Evolutionary conservation across 306 rosid species (phyloP).

Genomic region (Gastrolobium villosum): DNA sequence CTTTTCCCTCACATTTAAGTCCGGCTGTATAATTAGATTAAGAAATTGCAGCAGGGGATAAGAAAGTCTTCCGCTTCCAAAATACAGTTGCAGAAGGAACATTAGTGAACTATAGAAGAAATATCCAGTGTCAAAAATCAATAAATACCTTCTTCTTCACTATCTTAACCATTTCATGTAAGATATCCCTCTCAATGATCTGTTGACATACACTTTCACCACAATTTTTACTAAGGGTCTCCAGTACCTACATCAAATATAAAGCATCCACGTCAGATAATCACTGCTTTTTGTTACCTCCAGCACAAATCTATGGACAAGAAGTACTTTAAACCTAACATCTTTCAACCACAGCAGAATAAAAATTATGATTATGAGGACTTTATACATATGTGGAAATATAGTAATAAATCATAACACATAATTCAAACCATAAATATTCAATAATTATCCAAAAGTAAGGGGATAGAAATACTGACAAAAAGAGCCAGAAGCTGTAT

Average conservation of each 20-base stretch:
- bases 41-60: slow-evolving; percentile 41
- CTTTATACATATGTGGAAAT: background rate
- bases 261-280: slow-evolving; percentile 42
- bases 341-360: slow-evolving; percentile 35
- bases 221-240: slow-evolving; percentile 94
- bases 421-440: slow-evolving; percentile 21
- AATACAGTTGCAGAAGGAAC: slow-evolving; percentile 19
- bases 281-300: slow-evolving; percentile 23
- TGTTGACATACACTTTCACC: slow-evolving; percentile 89
- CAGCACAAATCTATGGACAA: slow-evolving; percentile 17
- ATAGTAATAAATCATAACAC: background rate
- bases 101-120: slow-evolving; percentile 41
- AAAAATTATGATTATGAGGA: slow-evolving; percentile 4
- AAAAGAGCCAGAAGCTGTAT: slow-evolving; percentile 92
- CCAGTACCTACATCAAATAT: slow-evolving; percentile 75
- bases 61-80: slow-evolving; percentile 40
- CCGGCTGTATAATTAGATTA: slow-evolving; percentile 79
- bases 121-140: slow-evolving; percentile 30
- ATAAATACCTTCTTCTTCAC: slow-evolving; percentile 91
- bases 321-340: slow-evolving; percentile 14
- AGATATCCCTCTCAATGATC: slow-evolving; percentile 88
- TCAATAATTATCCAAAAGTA: slow-evolving; percentile 38
- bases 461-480: slow-evolving; percentile 66
- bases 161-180: slow-evolving; percentile 95
- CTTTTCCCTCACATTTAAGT: slow-evolving; percentile 91